Conservation (phyloP, 371 early-diverging fungal genomes). For the Mortierella sp. region DNA sequence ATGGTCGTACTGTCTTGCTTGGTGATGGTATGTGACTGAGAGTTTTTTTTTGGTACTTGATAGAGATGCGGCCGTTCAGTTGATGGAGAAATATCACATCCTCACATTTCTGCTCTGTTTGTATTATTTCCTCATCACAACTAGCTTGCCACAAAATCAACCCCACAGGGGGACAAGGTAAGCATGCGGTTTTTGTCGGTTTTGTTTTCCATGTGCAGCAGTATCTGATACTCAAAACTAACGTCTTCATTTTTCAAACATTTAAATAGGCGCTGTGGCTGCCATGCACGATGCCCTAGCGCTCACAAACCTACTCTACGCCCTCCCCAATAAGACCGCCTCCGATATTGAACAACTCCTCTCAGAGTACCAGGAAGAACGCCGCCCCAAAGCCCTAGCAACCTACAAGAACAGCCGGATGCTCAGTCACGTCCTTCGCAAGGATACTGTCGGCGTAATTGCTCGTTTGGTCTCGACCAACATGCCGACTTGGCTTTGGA, state of each 20-base stretch:
- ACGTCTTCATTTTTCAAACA: not conserved
- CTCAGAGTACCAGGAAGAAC: not conserved
- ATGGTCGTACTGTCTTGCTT: not conserved
- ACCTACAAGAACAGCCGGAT: not conserved
- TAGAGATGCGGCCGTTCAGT: not conserved
- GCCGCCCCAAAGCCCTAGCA: not conserved
- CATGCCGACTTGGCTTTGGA: not conserved
- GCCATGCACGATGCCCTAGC: not conserved
- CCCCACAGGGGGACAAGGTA: not conserved
- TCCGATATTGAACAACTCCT: not conserved
- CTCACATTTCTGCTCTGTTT: not conserved
- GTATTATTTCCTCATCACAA: not conserved
- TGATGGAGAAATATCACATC: not conserved
- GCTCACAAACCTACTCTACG: not conserved
- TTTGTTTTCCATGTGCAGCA: not conserved
- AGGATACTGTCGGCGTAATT: not conserved
- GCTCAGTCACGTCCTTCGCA: not conserved
- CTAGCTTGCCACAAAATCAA: not conserved
- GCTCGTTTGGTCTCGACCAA: not conserved
- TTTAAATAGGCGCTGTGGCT: not conserved
- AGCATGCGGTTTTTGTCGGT: not conserved
- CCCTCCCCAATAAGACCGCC: not conserved
- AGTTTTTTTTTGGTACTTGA: not conserved
- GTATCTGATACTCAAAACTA: not conserved
- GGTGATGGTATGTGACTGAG: not conserved